phyloP scores from a whole-genome alignment of 1,284 basidiomycete species.

The Phlebopus sp. region DNA sequence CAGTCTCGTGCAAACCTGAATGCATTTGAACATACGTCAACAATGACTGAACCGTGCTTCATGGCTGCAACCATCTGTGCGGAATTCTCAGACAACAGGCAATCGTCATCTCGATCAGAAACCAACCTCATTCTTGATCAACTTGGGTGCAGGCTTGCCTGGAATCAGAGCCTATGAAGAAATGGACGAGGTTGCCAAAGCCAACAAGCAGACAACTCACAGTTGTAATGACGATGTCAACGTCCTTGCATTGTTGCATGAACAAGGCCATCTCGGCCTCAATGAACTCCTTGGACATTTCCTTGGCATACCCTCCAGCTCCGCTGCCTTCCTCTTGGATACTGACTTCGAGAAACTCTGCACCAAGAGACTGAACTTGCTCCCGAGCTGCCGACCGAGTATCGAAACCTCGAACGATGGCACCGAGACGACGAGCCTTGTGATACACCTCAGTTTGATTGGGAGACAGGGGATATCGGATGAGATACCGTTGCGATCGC shows the following conservation, averaged over 20 bases:
- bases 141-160: conserved; percentile 78
- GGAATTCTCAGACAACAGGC: conserved; percentile 10
- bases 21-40: conserved; percentile 46
- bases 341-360: conserved; percentile 79
- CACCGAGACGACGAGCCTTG: conserved; percentile 76
- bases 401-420: conserved; percentile 84
- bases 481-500: conserved; percentile 73
- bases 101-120: not conserved
- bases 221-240: conserved; percentile 84
- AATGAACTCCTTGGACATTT: conserved; percentile 87
- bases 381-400: conserved; percentile 79
- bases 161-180: conserved; percentile 69
- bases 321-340: conserved; percentile 78
- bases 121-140: conserved; percentile 67
- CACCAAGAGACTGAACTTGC: conserved; percentile 83
- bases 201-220: conserved; percentile 35
- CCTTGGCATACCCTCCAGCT: conserved; percentile 83
- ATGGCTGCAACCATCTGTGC: conserved; percentile 75
- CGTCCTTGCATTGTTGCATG: conserved; percentile 80
- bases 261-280: conserved; percentile 87
- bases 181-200: not conserved
- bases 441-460: conserved; percentile 5
- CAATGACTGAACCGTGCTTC: conserved; percentile 85
- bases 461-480: not conserved
- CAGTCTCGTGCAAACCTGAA: conserved; percentile 9